Evolutionary conservation across 345 rosid genomes (phyloP).

Genomic region (Citrus sp.): DNA sequence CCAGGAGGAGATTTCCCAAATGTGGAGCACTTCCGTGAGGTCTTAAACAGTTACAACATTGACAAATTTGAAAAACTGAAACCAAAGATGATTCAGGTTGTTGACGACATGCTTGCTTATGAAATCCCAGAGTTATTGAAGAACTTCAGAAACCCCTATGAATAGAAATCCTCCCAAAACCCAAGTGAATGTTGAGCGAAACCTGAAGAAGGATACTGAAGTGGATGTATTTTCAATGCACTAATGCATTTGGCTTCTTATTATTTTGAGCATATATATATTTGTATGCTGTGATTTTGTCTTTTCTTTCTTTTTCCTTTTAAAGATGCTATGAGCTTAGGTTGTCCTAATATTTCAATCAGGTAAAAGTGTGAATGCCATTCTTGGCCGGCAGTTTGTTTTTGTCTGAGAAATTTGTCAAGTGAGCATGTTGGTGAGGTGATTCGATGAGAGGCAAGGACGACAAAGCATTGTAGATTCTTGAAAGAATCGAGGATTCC

Average conservation of each 20-base stretch:
- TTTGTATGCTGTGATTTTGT: not conserved
- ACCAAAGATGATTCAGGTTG: slow-evolving; percentile 84
- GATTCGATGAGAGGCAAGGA: not conserved
- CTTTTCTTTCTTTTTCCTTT: too few species aligned
- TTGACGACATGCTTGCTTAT: slow-evolving; percentile 88
- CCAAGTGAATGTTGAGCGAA: not conserved
- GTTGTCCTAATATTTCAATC: not conserved
- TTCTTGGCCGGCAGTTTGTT: not conserved
- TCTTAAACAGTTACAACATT: slow-evolving; percentile 62
- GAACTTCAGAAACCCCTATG: slow-evolving; percentile 82
- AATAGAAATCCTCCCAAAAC: slow-evolving; percentile 19
- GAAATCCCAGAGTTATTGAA: slow-evolving; percentile 84
- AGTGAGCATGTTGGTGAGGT: not conserved
- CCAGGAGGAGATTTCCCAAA: slow-evolving; percentile 82
- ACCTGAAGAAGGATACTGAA: not conserved
- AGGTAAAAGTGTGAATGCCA: not conserved
- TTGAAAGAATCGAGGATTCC: not conserved
- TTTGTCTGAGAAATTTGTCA: not conserved
- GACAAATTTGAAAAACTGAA: slow-evolving; percentile 84
- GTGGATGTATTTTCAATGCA: not conserved
- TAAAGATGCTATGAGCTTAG: not conserved
- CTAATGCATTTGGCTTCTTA: not conserved
- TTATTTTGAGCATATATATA: not conserved
- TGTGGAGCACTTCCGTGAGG: slow-evolving; percentile 74
- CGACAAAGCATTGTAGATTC: not conserved